Evolutionary conservation across 2,329 filamentous ascomycete genomes (phyloP), one percentile per base, ranked within the genome.

Genomic region (Arthroderma sp.): DNA sequence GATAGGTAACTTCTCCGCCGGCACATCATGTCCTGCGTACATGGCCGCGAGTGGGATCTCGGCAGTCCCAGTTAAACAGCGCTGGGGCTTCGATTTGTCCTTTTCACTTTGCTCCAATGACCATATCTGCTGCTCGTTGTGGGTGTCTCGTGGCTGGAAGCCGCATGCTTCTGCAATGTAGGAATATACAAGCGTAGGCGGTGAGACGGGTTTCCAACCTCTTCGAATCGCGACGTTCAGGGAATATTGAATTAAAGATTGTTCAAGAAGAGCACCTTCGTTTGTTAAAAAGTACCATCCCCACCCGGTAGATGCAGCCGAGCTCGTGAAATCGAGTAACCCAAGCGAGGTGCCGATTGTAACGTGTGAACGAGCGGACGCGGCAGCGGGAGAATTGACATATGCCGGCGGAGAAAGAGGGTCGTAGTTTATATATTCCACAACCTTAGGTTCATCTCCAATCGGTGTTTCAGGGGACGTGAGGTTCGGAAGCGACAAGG

Each of bases 261-360:
- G 89, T 65, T 98, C 91, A n/a, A 98, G 75, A 61, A 91, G 77
- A 0, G 88, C 88, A 6, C 80, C 91, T 57, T 94, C 88, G 58
- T 89, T 85, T n/a, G 85, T 71, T 7, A 98, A 77, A 64, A 87
- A 96, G 68, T 98, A 98, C 85, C 87, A 98, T 1, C 91, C 91
- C 89, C 89, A 98, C 33, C 91, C 91, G 3, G 82, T 85, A 1
- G 85, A 81, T n/a, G 76, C 79, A 1, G 81, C 81, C 4, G 87
- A 86, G 47, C 75, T 80, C 4, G 82, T 72, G 58, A 98, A 95
- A 66, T 98, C 89, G 42, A 98, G 71, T n/a, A 98, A 73, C 31
- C 81, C 80, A n/a, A 98, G 75, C 57, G 87, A 78, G 4, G 78
- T 72, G 30, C 91, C 91, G 53, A 98, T 89, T 53, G 89, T 76